phyloP scores from a whole-genome alignment of 768 basidiomycete species.

The Tulasnella sp. region DNA sequence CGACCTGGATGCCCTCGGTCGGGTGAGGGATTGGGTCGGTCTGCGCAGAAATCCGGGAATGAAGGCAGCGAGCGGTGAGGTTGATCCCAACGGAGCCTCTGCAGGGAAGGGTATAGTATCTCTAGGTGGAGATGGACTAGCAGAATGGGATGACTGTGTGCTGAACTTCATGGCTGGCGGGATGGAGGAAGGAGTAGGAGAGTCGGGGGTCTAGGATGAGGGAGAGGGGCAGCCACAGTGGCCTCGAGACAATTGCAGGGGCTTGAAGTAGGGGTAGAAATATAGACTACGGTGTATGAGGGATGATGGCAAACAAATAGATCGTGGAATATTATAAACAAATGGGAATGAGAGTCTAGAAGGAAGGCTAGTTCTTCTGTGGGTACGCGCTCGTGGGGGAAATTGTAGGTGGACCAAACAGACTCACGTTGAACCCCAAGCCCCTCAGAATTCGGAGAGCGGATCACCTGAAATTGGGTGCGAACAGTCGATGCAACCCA shows the following conservation, averaged over 20 bases:
- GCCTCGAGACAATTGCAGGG: background rate
- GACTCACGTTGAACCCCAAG: slow-evolving; percentile 8
- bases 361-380: too few species aligned
- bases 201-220: background rate
- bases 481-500: background rate
- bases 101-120: background rate
- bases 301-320: too few species aligned
- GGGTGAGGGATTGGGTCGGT: background rate
- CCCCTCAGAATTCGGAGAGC: background rate
- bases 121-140: background rate
- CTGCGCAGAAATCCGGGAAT: slow-evolving; percentile 1
- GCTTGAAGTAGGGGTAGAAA: background rate
- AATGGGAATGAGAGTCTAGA: too few species aligned
- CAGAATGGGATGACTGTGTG: background rate
- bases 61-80: slow-evolving; percentile 12
- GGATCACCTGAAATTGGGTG: background rate
- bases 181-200: background rate
- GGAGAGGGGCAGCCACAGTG: background rate
- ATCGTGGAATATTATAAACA: too few species aligned
- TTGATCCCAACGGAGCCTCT: background rate
- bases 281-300: too few species aligned
- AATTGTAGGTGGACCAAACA: background rate
- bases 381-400: background rate
- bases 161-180: background rate
- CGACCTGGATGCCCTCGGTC: background rate